phyloP scores from a whole-genome alignment of 192 early-diverging fungal genomes.

The Coemansia pectinata region DNA sequence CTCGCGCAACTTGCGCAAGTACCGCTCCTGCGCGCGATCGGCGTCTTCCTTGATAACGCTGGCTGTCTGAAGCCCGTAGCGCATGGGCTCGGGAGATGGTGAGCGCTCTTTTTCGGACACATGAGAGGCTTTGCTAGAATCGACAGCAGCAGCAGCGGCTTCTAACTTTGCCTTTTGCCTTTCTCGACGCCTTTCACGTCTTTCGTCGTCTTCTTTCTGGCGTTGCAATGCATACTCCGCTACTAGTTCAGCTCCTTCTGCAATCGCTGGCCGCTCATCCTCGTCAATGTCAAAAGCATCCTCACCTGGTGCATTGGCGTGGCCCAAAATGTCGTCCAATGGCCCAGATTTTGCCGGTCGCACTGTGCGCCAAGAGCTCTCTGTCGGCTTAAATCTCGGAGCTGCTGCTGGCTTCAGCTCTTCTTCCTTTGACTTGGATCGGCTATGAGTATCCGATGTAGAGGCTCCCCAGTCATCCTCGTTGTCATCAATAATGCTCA shows the following conservation, averaged over 20 bases:
- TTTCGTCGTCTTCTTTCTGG: constrained; percentile 14
- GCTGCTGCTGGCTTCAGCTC: background rate
- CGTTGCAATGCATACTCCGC: constrained; percentile 26
- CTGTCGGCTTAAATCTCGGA: constrained; percentile 13
- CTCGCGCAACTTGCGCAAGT: constrained; percentile 33
- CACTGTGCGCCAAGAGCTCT: constrained; percentile 21
- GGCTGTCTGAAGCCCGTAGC: constrained; percentile 50
- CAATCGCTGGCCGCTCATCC: constrained; percentile 40
- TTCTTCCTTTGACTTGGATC: background rate
- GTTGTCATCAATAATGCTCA: constrained; percentile 27
- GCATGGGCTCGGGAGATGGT: constrained; percentile 17
- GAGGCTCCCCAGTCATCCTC: constrained; percentile 14
- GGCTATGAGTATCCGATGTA: background rate
- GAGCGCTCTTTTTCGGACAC: background rate
- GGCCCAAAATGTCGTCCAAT: constrained; percentile 9
- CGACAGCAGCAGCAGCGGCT: background rate
- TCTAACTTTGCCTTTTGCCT: constrained; percentile 8
- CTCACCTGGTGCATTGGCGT: background rate
- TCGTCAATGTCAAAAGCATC: constrained; percentile 2
- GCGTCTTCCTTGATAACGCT: constrained; percentile 25
- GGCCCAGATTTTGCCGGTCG: background rate
- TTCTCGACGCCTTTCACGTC: constrained; percentile 3
- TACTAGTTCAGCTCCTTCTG: constrained; percentile 37
- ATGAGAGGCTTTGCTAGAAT: background rate
- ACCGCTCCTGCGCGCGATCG: constrained; percentile 23